Evolutionary conservation across 2,329 filamentous ascomycete genomes (phyloP).

Genomic region (Xylariales sp.): DNA sequence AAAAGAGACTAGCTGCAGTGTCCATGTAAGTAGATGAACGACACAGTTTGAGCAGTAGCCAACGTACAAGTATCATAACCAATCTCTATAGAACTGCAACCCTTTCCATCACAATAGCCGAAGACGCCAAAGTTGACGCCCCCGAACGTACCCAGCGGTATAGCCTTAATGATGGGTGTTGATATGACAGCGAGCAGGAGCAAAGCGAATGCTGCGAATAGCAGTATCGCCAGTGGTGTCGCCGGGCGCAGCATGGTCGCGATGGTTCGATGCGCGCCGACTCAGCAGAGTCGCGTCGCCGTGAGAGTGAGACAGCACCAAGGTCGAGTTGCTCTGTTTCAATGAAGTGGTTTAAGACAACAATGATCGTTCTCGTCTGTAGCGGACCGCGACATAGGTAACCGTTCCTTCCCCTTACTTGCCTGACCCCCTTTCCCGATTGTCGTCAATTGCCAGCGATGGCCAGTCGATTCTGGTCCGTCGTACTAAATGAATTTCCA

Average conservation of each 20-base stretch:
- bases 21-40: constrained; percentile 11
- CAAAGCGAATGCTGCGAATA: constrained; percentile 79
- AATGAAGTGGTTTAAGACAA: constrained; percentile 1
- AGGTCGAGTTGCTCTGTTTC: neutral
- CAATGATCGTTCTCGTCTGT: neutral
- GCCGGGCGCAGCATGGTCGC: constrained; percentile 80
- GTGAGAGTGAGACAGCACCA: constrained; percentile 7
- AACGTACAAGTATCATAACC: constrained; percentile 80
- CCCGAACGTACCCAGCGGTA: constrained; percentile 74
- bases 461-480: no score
- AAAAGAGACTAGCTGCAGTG: constrained; percentile 15
- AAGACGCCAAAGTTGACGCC: constrained; percentile 87
- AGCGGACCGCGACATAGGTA: constrained; percentile 1
- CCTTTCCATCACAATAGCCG: constrained; percentile 68
- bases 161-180: constrained; percentile 78
- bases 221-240: constrained; percentile 81
- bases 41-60: constrained; percentile 3
- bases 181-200: constrained; percentile 86
- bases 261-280: constrained; percentile 25
- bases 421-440: no score
- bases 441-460: no score
- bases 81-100: constrained; percentile 70
- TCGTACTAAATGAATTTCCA: no score
- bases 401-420: no score
- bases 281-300: constrained; percentile 25